Percentiles rank a stretch among this genome's conserved stretches.
Evolutionary conservation across 495 filamentous ascomycete genomes (phyloP).

Genomic region (Lasiosphaeris hirsuta): DNA sequence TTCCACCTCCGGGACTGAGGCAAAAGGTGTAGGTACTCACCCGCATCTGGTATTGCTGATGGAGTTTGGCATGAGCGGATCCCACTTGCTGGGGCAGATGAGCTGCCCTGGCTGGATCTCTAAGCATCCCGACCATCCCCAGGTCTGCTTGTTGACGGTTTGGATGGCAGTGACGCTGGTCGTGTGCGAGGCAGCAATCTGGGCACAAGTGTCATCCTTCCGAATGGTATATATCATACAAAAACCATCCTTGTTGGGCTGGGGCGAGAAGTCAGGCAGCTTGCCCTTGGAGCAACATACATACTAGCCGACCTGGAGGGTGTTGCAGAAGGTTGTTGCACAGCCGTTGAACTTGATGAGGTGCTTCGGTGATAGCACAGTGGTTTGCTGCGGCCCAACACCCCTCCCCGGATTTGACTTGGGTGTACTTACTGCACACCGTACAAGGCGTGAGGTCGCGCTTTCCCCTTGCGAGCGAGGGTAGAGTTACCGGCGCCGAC

Average conservation of each 20-base stretch:
- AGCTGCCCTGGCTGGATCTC: background rate
- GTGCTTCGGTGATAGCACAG: background rate
- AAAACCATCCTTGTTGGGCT: conserved; percentile 36
- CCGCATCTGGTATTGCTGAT: conserved; percentile 31
- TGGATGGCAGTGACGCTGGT: background rate
- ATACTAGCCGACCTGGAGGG: background rate
- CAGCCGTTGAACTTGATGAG: background rate
- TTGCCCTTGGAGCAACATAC: conserved; percentile 42
- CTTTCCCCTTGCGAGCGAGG: too few relatives aligned
- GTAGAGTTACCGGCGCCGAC: too few relatives aligned
- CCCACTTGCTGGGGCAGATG: conserved; percentile 1
- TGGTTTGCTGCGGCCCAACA: background rate
- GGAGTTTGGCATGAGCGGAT: background rate
- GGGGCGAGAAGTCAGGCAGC: conserved; percentile 35
- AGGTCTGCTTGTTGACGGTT: conserved; percentile 1
- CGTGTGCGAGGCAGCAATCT: background rate
- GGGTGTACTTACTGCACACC: too few relatives aligned
- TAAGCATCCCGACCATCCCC: background rate
- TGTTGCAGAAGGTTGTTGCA: background rate
- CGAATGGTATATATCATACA: conserved; percentile 33
- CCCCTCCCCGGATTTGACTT: background rate
- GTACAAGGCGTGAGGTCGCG: too few relatives aligned
- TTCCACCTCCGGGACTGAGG: too few relatives aligned
- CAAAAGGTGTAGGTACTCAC: too few relatives aligned
- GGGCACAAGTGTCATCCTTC: background rate